Evolutionary conservation across 1,284 basidiomycete species (phyloP), one percentile per base, ranked within the genome.

Genomic region (Cryptococcus floricola): DNA sequence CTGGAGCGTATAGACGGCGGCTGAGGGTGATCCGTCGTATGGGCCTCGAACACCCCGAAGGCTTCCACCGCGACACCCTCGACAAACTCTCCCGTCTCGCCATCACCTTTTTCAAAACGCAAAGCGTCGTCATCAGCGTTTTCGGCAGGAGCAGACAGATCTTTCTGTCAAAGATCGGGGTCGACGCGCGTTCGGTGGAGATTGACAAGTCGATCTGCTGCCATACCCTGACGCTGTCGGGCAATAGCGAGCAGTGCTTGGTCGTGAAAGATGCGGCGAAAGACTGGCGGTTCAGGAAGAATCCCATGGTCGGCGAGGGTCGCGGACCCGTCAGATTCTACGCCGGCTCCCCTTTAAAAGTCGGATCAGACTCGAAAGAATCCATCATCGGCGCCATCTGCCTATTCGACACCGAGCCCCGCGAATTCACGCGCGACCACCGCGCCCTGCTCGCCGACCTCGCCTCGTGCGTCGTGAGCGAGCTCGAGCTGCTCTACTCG

Each of bases 401-500:
- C 39, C 47, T 77, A 13, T 38, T 62, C 14, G 63, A 67, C 45
- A 38, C 49, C 19, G 52, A 68, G 14, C 53, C 66, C 4, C 56
- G 74, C 25, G 57, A 64, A 9, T 75, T 75, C 52, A 58, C 54
- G n/a, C 41, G 54, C 13, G 57, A 69, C 8, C 67, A 71, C 37
- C 62, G 64, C 48, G 58, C 48, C 2, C 65, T 74, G 13, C 56
- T 77, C 34, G 52, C 65, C 7, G 67, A 72, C 18, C 54, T 77
- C 9, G 71, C 71, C 18, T 70, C 71, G 53, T 72, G 74, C 66
- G 65, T 75, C 14, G 73, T 77, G 13, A 71, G 66, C 55, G 74
- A 56, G 53, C 45, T 52, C 2, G 48, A 52, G 66, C 60, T 70
- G 67, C 62, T 66, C 62, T 71, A 52, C 50, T 65, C 54, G 63